These are phyloP conservation scores for Blastobotrys ciferrii DNA, from an alignment of 1,139 yeast species.

Conservation along the genomic window DNA sequence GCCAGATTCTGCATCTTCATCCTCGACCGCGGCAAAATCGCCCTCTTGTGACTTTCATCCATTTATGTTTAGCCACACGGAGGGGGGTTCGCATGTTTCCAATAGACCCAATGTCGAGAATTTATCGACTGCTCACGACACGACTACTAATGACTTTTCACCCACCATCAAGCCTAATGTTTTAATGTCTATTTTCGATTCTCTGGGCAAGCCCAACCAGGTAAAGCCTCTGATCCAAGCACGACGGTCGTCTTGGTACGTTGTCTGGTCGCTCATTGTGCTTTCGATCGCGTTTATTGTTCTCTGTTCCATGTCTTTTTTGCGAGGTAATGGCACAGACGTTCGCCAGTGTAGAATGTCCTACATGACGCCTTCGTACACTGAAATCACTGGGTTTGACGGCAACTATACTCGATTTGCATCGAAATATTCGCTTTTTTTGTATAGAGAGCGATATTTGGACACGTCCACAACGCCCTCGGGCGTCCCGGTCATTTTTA, in stretches of 20 bases:
- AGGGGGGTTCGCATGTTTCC: neutral
- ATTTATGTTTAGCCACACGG: neutral
- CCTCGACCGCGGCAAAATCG: neutral
- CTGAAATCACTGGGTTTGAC: constrained; percentile 66
- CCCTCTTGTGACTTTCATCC: neutral
- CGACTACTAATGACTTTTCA: neutral
- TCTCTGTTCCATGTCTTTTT: constrained; percentile 17
- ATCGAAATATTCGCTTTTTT: constrained; percentile 67
- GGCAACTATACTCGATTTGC: constrained; percentile 60
- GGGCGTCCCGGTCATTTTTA: constrained; percentile 86
- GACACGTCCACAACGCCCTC: constrained; percentile 38
- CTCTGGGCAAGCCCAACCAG: neutral
- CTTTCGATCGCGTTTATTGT: constrained; percentile 16
- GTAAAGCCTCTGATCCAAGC: neutral
- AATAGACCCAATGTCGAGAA: constrained; percentile 2
- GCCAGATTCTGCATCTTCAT: constrained; percentile 5
- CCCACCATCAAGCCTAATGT: constrained; percentile 1
- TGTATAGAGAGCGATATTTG: constrained; percentile 49
- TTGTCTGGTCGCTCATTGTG: constrained; percentile 11
- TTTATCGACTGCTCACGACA: neutral
- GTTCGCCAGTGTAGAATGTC: constrained; percentile 29
- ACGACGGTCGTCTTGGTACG: constrained; percentile 3
- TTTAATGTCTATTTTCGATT: constrained; percentile 1
- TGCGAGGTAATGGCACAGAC: constrained; percentile 19
- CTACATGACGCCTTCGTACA: constrained; percentile 59